Base-by-base conservation (phyloP, 164 flowering plant species). In the Magnolia officinalis region DNA sequence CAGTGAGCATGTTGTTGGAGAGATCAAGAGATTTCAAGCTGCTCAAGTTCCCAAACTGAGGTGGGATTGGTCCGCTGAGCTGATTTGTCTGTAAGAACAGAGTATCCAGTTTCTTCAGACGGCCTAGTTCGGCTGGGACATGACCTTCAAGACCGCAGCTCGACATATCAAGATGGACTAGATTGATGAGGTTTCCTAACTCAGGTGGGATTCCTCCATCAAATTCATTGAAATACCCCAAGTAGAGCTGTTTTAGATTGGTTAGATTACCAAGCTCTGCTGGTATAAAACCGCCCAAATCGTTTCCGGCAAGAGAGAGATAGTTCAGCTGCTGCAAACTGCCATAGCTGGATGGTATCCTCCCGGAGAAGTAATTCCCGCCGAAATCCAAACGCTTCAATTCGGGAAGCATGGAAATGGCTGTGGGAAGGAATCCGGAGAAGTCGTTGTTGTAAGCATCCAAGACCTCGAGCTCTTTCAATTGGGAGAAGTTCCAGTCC, bases 201-300 rank as follows among this genome's bases (percentile, higher is more conserved):
- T 90, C 89, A 0, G 84, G 72, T 6, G 91, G 90, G 51, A 90
- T 83, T 14, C 89, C 90, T 2, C 92, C 92, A 11, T 86, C 71
- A 73, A 84, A 91, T 0, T 77, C 82, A 59, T 91, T 89, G 87
- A 67, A 90, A 70, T 91, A 88, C 8, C 91, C 95, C 85, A 91
- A 71, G 76, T 58, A 84, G 26, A 91, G 92, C 78, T 86, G 78
- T 67, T 79, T 51, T 37, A 91, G 82, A 26, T 72, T 80, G 0
- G 87, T 86, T 10, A 91, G 87, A 65, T 88, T 85, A 3, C 89
- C 92, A 63, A 91, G 84, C 85, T 88, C 86, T 13, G 67, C 19
- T 6, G 95, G 95, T 59, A 91, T 85, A 6, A 24, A 19, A 4
- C 95, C 92, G 23, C 74, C 72, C 75, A 91, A 74, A 49, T 87